phyloP scores from a whole-genome alignment of 352 stramenopile species.

The Pythium insidiosum region DNA sequence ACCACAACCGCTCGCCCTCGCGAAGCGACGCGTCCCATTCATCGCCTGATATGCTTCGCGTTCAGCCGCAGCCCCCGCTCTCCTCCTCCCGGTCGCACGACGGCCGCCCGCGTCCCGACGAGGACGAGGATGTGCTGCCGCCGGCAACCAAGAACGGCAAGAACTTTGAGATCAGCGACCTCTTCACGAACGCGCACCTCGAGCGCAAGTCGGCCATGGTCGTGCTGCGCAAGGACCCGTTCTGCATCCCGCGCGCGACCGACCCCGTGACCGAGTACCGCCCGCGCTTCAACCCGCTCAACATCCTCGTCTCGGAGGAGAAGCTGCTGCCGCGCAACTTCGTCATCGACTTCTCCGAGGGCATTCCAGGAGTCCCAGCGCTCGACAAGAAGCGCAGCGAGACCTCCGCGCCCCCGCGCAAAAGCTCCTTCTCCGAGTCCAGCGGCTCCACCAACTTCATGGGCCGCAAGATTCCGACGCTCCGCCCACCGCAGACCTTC shows the following conservation, averaged over 20 bases:
- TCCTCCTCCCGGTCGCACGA: not conserved
- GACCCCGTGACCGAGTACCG: conserved; percentile 69
- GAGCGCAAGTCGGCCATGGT: conserved; percentile 7
- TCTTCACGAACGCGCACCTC: conserved; percentile 17
- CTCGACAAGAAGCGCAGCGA: not conserved
- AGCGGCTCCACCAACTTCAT: not conserved
- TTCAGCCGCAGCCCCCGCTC: no score
- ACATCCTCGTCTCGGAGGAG: conserved; percentile 59
- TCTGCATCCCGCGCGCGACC: conserved; percentile 62
- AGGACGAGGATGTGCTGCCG: conserved; percentile 16
- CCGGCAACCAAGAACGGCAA: conserved; percentile 5
- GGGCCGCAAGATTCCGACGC: conserved; percentile 2
- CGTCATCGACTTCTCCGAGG: conserved; percentile 41
- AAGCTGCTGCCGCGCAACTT: conserved; percentile 64
- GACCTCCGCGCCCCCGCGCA: not conserved
- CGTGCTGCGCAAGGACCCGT: conserved; percentile 35
- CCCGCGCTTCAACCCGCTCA: conserved; percentile 59
- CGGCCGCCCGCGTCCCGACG: not conserved
- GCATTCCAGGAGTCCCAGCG: conserved; percentile 10
- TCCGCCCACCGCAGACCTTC: conserved; percentile 9
- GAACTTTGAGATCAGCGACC: conserved; percentile 11
- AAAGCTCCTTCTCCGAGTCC: not conserved
- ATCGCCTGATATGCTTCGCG: no score
- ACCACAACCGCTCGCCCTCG: no score
- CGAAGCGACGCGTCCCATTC: no score